phyloP scores from a whole-genome alignment of 768 basidiomycete species.

The Neoboletus brunneissimus region DNA sequence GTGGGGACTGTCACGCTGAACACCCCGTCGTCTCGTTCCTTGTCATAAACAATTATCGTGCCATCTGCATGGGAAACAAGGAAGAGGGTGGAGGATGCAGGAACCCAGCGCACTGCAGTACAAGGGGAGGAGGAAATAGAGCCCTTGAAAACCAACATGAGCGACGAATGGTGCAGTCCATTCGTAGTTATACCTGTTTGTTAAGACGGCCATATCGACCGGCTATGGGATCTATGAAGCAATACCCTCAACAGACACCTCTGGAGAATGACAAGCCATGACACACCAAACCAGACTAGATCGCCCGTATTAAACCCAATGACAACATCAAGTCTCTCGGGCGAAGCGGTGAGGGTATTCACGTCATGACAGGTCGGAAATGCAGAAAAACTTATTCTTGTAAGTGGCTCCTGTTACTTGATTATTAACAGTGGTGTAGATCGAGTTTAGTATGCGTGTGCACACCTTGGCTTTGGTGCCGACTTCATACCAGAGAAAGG shows the following conservation, averaged over 20 bases:
- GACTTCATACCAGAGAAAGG: conserved; percentile 81
- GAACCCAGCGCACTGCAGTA: conserved; percentile 90
- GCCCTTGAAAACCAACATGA: conserved; percentile 44
- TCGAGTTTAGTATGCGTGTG: not conserved
- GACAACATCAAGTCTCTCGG: conserved; percentile 80
- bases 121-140: conserved; percentile 78
- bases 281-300: conserved; percentile 87
- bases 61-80: conserved; percentile 88
- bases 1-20: conserved; percentile 64
- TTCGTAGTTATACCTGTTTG: conserved; percentile 57
- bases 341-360: conserved; percentile 71
- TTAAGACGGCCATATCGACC: conserved; percentile 84
- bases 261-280: not conserved
- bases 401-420: conserved; percentile 75
- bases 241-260: conserved; percentile 2
- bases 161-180: conserved; percentile 1
- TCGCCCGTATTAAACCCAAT: conserved; percentile 96
- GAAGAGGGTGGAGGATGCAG: conserved; percentile 74
- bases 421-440: conserved; percentile 6
- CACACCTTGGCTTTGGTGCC: conserved; percentile 82
- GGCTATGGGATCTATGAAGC: conserved; percentile 64
- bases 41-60: conserved; percentile 86
- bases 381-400: conserved; percentile 80
- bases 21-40: conserved; percentile 81
- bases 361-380: conserved; percentile 91